Conservation (phyloP, 352 stramenopile species). For the Globisporangium okanoganense region DNA sequence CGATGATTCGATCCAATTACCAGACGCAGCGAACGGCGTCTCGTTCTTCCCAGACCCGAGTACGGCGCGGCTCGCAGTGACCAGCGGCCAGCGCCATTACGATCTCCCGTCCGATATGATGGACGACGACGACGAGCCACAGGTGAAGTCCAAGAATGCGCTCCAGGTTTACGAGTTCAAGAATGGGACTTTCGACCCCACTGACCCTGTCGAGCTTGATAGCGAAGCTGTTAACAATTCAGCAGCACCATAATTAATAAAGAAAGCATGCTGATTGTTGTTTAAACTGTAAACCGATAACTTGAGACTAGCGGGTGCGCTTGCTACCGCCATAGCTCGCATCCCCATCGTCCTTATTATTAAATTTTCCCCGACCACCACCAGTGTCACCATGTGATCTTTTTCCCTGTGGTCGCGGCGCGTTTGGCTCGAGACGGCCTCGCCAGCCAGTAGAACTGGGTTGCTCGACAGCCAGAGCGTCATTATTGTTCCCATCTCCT, state of each 20-base stretch:
- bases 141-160: slow-evolving; percentile 19
- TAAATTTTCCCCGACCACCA: slow-evolving; percentile 2
- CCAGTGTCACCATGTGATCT: slow-evolving; percentile 4
- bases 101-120: slow-evolving; percentile 58
- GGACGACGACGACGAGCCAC: slow-evolving; percentile 26
- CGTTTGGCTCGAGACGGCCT: slow-evolving; percentile 49
- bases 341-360: slow-evolving; percentile 19
- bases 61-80: slow-evolving; percentile 43
- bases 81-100: slow-evolving; percentile 64
- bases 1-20: slow-evolving; percentile 37
- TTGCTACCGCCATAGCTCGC: slow-evolving; percentile 56
- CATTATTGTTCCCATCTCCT: slow-evolving; percentile 10
- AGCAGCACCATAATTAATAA: slow-evolving; percentile 2
- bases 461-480: slow-evolving; percentile 7
- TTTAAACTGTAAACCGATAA: background rate
- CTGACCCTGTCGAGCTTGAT: background rate
- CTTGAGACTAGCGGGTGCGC: slow-evolving; percentile 34
- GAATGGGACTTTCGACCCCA: background rate
- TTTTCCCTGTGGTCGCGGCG: slow-evolving; percentile 13
- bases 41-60: slow-evolving; percentile 67
- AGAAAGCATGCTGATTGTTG: background rate
- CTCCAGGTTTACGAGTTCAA: slow-evolving; percentile 46
- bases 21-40: slow-evolving; percentile 67
- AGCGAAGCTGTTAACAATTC: slow-evolving; percentile 6
- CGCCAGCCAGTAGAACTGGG: slow-evolving; percentile 65